phyloP scores from a whole-genome alignment of 2,329 filamentous ascomycete species.

The Nemania sp. region DNA sequence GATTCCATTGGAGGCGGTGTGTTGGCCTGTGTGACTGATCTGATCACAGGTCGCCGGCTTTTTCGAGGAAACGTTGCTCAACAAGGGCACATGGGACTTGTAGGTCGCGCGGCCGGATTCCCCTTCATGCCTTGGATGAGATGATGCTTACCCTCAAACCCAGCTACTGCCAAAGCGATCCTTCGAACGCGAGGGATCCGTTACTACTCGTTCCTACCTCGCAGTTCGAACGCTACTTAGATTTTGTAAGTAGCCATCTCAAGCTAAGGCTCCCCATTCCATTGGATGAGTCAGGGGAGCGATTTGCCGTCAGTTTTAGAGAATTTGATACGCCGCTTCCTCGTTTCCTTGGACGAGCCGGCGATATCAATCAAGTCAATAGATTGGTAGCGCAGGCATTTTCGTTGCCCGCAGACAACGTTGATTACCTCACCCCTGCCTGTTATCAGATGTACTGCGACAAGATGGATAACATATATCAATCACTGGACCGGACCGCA shows the following conservation, averaged over 20 bases:
- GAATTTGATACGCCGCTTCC: constrained; percentile 64
- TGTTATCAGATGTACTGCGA: constrained; percentile 53
- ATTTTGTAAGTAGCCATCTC: constrained; percentile 64
- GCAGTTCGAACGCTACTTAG: constrained; percentile 68
- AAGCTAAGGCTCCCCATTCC: constrained; percentile 62
- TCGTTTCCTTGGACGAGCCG: constrained; percentile 65
- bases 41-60: constrained; percentile 47
- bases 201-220: constrained; percentile 68
- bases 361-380: constrained; percentile 43
- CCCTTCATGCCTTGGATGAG: neutral
- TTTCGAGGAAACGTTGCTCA: constrained; percentile 62
- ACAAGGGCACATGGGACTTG: constrained; percentile 73
- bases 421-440: constrained; percentile 41
- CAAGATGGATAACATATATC: constrained; percentile 56
- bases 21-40: constrained; percentile 13
- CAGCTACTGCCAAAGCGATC: constrained; percentile 46
- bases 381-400: constrained; percentile 40
- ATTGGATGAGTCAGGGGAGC: constrained; percentile 49
- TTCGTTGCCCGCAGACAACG: constrained; percentile 45
- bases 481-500: constrained; percentile 51
- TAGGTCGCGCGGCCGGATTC: constrained; percentile 42
- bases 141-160: neutral
- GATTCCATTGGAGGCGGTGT: neutral
- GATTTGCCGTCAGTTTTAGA: constrained; percentile 66
- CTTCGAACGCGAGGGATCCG: constrained; percentile 52